These are phyloP conservation scores for Neurospora africana DNA, from an alignment of 495 filamentous ascomycete species.

Conservation along the genomic window DNA sequence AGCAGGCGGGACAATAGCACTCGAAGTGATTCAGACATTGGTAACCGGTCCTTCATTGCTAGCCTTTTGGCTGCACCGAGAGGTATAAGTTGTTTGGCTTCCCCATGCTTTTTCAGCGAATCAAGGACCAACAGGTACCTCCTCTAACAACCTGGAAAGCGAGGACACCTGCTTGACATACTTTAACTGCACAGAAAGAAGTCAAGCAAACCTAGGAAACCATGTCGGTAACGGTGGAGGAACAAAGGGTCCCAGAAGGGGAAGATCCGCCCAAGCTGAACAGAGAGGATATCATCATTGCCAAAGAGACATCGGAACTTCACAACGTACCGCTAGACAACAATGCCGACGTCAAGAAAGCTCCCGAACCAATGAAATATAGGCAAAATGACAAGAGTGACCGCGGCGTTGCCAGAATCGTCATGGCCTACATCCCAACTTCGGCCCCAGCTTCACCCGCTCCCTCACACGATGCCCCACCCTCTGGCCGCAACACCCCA, in stretches of 20 bases:
- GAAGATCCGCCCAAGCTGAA: background rate
- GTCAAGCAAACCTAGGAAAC: background rate
- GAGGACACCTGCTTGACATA: background rate
- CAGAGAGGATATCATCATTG: background rate
- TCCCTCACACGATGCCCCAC: background rate
- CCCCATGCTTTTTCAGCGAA: background rate
- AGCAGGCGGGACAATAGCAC: background rate
- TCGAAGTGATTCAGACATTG: background rate
- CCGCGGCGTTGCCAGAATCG: background rate
- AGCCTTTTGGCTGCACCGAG: background rate
- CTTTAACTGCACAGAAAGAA: background rate
- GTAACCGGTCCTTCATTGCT: background rate
- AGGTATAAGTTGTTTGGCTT: background rate
- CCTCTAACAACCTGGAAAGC: background rate
- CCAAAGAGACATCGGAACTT: background rate
- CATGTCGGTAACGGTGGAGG: background rate
- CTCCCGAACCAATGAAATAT: background rate
- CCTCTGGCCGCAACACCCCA: background rate
- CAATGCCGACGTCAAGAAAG: background rate
- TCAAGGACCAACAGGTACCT: background rate
- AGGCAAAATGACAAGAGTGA: background rate
- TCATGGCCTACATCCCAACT: background rate
- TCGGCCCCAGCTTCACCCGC: background rate
- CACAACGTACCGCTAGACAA: background rate
- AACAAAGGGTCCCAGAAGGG: background rate